Percentiles rank a stretch among this genome's conserved stretches.
Conservation (phyloP, 441 rosid genomes). For the Breynia disticha region DNA sequence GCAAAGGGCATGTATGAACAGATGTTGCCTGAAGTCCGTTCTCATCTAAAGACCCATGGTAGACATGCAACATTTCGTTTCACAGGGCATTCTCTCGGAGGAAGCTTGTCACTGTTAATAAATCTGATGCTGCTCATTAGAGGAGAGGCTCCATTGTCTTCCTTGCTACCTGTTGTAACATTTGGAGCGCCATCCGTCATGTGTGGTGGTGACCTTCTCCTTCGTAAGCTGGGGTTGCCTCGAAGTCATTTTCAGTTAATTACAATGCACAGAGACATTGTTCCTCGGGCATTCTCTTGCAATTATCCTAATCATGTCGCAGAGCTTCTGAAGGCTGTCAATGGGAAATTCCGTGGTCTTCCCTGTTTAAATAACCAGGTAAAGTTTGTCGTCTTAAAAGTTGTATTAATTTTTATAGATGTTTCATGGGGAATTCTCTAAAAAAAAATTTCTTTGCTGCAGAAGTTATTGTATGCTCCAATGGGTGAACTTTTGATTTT, state of each 20-base stretch:
- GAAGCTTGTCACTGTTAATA: slow-evolving; percentile 74
- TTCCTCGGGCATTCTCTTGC: slow-evolving; percentile 93
- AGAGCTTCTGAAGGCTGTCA: slow-evolving; percentile 81
- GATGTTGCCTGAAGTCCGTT: slow-evolving; percentile 78
- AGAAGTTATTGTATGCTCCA: slow-evolving; percentile 75
- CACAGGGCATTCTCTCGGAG: slow-evolving; percentile 95
- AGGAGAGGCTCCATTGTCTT: slow-evolving; percentile 69
- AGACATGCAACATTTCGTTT: slow-evolving; percentile 59
- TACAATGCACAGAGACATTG: slow-evolving; percentile 81
- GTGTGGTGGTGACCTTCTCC: slow-evolving; percentile 88
- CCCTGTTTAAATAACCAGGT: slow-evolving; percentile 92
- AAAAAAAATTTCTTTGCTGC: slow-evolving; percentile 13
- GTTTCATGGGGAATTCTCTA: too few species aligned
- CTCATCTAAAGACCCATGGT: slow-evolving; percentile 51
- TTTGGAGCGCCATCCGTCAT: slow-evolving; percentile 85
- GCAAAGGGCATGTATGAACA: slow-evolving; percentile 93
- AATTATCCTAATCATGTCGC: slow-evolving; percentile 74
- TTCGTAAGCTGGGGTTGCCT: slow-evolving; percentile 72
- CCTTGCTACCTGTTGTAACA: slow-evolving; percentile 77
- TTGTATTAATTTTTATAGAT: too few species aligned
- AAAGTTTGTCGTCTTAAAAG: not conserved
- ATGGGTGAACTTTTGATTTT: slow-evolving; percentile 91
- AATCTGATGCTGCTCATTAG: slow-evolving; percentile 74
- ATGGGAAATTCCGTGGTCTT: slow-evolving; percentile 71
- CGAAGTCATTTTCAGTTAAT: slow-evolving; percentile 68